Conservation (phyloP, 192 early-diverging fungal genomes). For the Coemansia erecta region DNA sequence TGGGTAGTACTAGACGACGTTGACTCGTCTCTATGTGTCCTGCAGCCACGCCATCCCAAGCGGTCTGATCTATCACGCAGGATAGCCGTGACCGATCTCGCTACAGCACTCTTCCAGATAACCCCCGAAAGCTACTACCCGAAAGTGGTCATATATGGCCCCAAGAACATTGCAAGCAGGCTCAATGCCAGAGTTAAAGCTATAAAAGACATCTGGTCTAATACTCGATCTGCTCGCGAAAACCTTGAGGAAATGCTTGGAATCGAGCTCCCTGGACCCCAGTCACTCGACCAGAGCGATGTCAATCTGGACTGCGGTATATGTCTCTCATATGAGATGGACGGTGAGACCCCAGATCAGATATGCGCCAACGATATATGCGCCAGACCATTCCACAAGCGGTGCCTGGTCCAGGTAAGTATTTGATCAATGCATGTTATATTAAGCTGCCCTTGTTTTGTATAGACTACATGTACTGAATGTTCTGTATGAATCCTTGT, state of each 20-base stretch:
- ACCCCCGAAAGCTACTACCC: constrained; percentile 23
- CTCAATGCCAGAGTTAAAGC: constrained; percentile 22
- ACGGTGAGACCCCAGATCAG: constrained; percentile 30
- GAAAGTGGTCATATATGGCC: constrained; percentile 33
- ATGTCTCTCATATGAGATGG: constrained; percentile 31
- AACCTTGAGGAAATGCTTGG: constrained; percentile 27
- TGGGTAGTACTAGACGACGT: constrained; percentile 38
- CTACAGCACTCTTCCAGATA: constrained; percentile 25
- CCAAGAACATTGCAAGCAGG: constrained; percentile 15
- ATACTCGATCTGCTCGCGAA: constrained; percentile 1
- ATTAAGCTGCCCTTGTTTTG: neutral
- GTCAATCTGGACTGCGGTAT: constrained; percentile 47
- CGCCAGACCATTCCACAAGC: constrained; percentile 44
- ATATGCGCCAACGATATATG: constrained; percentile 37
- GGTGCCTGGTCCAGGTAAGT: constrained; percentile 38
- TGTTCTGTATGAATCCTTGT: constrained; percentile 1
- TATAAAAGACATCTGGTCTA: constrained; percentile 12
- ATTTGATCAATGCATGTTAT: neutral
- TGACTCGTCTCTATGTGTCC: constrained; percentile 31
- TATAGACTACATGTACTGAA: neutral
- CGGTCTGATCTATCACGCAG: constrained; percentile 38
- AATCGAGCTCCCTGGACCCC: constrained; percentile 15
- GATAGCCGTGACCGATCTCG: constrained; percentile 25
- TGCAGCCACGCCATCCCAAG: constrained; percentile 32
- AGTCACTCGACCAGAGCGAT: constrained; percentile 17